Evolutionary conservation across 306 rosid genomes (phyloP).

Genomic region (Lathyrus sativus): DNA sequence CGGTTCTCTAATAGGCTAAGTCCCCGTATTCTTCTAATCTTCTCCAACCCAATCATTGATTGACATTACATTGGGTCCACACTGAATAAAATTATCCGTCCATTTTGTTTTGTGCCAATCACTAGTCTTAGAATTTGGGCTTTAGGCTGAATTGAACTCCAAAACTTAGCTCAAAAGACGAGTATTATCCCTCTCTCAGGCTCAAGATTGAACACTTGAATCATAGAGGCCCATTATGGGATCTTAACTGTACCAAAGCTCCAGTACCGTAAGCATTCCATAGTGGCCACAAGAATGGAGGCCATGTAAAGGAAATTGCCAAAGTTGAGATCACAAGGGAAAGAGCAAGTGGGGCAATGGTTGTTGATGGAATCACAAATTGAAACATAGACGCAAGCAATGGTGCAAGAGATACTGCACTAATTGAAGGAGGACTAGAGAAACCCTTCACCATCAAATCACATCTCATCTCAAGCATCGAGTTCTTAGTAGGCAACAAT

Average conservation of each 20-base stretch:
- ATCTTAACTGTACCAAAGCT: neutral
- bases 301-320: neutral
- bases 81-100: neutral
- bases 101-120: neutral
- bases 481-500: neutral
- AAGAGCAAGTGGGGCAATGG: neutral
- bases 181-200: neutral
- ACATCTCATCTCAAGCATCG: neutral
- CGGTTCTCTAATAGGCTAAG: neutral
- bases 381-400: neutral
- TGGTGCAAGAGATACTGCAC: neutral
- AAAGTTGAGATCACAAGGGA: neutral
- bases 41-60: neutral
- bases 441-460: neutral
- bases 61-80: neutral
- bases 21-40: neutral
- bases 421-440: neutral
- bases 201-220: neutral
- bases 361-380: neutral
- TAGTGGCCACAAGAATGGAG: neutral
- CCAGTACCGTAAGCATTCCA: neutral
- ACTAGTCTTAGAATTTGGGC: conserved; percentile 10
- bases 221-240: no score
- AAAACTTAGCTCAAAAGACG: neutral
- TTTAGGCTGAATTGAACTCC: neutral